phyloP scores from a whole-genome alignment of 345 rosid species.

The Gossypium herbaceum region DNA sequence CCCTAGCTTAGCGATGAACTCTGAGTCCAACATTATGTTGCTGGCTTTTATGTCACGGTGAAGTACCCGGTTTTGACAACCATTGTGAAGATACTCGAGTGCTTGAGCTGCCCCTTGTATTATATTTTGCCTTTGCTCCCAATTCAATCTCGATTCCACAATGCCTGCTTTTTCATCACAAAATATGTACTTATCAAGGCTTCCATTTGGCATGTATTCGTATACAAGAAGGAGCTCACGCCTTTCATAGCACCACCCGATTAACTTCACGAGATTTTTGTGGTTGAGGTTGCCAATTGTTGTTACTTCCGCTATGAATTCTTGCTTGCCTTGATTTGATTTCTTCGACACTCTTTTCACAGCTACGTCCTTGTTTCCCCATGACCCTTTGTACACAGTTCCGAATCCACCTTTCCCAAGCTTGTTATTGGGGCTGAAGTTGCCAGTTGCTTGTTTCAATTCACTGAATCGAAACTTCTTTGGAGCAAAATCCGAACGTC shows the following conservation, averaged over 20 bases:
- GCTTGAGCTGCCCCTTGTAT: neutral
- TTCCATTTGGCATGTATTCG: slow-evolving; percentile 3
- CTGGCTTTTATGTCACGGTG: slow-evolving; percentile 2
- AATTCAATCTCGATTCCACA: neutral
- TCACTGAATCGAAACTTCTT: neutral
- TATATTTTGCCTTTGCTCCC: neutral
- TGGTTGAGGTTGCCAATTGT: slow-evolving; percentile 1
- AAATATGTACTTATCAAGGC: neutral
- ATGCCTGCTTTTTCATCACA: neutral
- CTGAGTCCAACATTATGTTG: neutral
- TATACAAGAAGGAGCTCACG: neutral
- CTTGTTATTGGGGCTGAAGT: neutral
- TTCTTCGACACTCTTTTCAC: neutral
- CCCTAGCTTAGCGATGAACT: neutral
- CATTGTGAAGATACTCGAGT: neutral
- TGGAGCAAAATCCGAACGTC: neutral
- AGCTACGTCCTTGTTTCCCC: neutral
- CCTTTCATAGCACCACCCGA: neutral
- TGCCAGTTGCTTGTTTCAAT: neutral
- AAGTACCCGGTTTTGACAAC: neutral
- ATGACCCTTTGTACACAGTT: neutral
- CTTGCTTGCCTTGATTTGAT: neutral
- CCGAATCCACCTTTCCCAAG: neutral
- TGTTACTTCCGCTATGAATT: neutral
- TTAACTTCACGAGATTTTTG: neutral